Base-by-base conservation (phyloP, 176 grass and related monocot genomes). In the Bromus sterilis region DNA sequence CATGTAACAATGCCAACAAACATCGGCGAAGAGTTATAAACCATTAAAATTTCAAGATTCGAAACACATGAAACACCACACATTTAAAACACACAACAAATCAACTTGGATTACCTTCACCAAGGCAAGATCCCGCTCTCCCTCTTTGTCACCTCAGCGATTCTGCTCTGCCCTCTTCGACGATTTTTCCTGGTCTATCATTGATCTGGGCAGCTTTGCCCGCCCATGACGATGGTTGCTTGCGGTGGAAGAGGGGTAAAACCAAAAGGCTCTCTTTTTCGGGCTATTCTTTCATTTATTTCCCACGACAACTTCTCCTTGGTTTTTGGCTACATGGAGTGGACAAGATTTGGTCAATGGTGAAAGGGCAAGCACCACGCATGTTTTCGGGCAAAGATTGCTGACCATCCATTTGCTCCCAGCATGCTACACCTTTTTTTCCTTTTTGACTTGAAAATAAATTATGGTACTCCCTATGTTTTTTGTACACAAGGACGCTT, bases 341-440 rank as follows among this genome's bases (percentile, higher is more conserved):
- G 86, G 75, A 88, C 80, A 66, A 67, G 81, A 80, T 84, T 80
- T 31, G 81, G 86, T 88, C 86, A 79, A 79, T 83, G 75, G 28
- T 11, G 11, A 43, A 37, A 75, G 23, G 37, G 13, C 13, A 44
- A 29, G 37, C 67, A 44, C 39, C 67, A 29, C 41, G 11, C 10
- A 67, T 15, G 35, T 71, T 83, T 79, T 48, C 32, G 43, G 57
- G 48, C 69, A 66, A 59, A 88, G 29, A 67, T 79, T 79, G 59
- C 26, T 69, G 68, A 48, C 37, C 81, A 36, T 79, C 86, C 81
- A 66, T 84, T 84, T 88, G 58, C 68, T 88, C 58, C n/a, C 58
- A 37, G 15, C 66, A 74, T 78, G 78, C 67, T 79, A 6, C 48
- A 43, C 23, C 69, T 55, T 85, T 89, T 63, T 4, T 29, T 5